These are phyloP conservation scores for Auricularia sp. DNA, from an alignment of 768 basidiomycete genomes.

Conservation along the genomic window DNA sequence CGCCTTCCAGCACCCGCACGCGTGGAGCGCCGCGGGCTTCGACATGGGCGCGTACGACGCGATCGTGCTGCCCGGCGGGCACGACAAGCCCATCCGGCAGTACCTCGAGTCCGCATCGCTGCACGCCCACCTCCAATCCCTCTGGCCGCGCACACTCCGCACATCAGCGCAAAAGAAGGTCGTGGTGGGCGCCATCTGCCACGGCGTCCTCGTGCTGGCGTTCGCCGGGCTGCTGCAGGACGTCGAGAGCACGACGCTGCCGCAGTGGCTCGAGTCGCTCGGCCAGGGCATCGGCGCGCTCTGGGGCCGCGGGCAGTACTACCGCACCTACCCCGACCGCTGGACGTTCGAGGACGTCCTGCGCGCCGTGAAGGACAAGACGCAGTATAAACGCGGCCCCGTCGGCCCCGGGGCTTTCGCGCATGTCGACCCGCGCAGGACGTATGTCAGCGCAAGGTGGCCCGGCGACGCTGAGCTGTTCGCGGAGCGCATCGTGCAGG, in stretches of 20 bases:
- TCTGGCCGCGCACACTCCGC: slow-evolving; percentile 3
- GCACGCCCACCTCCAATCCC: not conserved
- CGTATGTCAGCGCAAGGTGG: slow-evolving; percentile 5
- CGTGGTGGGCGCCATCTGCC: slow-evolving; percentile 6
- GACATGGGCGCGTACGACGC: slow-evolving; percentile 3
- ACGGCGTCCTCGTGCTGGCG: slow-evolving; percentile 7
- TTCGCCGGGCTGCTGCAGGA: slow-evolving; percentile 5
- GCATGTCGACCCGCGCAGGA: not conserved
- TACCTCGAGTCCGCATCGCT: slow-evolving; percentile 5
- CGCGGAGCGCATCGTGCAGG: slow-evolving; percentile 2
- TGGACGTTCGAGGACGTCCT: slow-evolving; percentile 3
- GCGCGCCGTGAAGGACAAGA: not conserved
- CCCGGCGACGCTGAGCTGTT: slow-evolving; percentile 6
- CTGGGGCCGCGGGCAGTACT: slow-evolving; percentile 5
- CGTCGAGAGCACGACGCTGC: slow-evolving; percentile 6
- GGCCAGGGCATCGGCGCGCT: not conserved
- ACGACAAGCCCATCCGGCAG: slow-evolving; percentile 8
- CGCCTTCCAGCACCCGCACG: slow-evolving; percentile 1
- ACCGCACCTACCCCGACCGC: slow-evolving; percentile 6
- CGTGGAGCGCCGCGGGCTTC: slow-evolving; percentile 3
- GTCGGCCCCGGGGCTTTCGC: slow-evolving; percentile 1
- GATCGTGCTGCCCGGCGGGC: slow-evolving; percentile 8
- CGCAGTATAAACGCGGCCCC: slow-evolving; percentile 2
- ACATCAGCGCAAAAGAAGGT: not conserved
- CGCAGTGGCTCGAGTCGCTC: slow-evolving; percentile 2